These are phyloP conservation scores for Lactifluus pinguis DNA, from an alignment of 768 basidiomycete genomes.

Conservation along the genomic window DNA sequence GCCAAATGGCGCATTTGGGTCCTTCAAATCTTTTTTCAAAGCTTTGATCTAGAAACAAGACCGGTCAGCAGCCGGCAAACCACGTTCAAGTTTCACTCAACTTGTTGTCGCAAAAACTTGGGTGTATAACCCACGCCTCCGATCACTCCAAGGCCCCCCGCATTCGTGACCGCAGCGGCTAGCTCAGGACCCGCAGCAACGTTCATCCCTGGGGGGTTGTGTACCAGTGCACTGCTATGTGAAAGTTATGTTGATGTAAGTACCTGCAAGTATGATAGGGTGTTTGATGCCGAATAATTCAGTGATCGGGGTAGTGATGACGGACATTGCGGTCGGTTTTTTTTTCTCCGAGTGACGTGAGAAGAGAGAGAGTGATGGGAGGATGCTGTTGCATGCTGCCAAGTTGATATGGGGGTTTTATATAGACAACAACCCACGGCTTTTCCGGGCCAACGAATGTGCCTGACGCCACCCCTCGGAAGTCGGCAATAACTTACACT, in stretches of 20 bases:
- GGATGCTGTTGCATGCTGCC: no score
- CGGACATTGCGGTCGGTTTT: constrained; percentile 35
- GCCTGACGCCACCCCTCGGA: no score
- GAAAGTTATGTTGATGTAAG: background rate
- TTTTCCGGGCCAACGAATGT: no score
- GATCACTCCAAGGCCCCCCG: constrained; percentile 88
- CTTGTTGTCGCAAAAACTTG: constrained; percentile 70
- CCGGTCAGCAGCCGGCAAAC: no score
- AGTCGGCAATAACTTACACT: background rate
- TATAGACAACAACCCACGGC: no score
- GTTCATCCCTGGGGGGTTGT: constrained; percentile 44
- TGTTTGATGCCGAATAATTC: constrained; percentile 84
- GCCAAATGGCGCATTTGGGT: constrained; percentile 78
- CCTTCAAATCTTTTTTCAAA: constrained; percentile 61
- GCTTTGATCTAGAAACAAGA: constrained; percentile 45
- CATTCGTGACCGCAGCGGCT: constrained; percentile 90
- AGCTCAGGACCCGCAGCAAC: constrained; percentile 71
- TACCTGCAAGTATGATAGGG: constrained; percentile 78
- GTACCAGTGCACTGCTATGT: background rate
- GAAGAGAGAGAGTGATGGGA: background rate
- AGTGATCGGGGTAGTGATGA: constrained; percentile 77
- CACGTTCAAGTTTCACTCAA: constrained; percentile 20
- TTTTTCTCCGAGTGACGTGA: background rate
- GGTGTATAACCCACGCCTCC: constrained; percentile 85
- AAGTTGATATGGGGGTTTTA: no score